Percentiles rank a stretch among this genome's conserved stretches.
Evolutionary conservation across 2,329 filamentous ascomycete genomes (phyloP).

Genomic region (Diaporthe sp.): DNA sequence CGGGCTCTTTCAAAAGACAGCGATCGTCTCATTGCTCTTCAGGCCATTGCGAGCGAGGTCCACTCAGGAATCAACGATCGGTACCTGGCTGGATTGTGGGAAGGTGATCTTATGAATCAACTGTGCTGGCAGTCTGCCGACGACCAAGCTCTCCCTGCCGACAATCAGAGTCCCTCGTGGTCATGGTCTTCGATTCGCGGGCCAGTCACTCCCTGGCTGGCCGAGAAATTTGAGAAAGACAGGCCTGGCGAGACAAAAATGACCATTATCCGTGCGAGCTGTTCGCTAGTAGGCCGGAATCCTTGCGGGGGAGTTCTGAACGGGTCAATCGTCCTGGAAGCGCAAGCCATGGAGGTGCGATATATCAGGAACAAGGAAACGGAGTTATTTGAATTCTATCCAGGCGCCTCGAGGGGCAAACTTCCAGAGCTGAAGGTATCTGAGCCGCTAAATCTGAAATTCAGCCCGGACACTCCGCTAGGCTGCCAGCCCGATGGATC

Average conservation of each 20-base stretch:
- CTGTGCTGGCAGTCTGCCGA: background rate
- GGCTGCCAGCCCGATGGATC: background rate
- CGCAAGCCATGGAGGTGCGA: background rate
- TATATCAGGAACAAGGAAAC: background rate
- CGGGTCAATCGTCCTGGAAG: background rate
- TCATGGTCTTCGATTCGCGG: background rate
- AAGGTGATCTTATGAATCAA: background rate
- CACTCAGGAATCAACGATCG: background rate
- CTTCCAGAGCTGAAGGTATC: no score
- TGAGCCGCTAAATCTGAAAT: background rate
- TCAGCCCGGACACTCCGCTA: background rate
- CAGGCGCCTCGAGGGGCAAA: no score
- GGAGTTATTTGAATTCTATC: background rate
- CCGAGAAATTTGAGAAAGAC: background rate
- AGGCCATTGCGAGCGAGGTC: background rate
- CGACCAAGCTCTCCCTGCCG: background rate
- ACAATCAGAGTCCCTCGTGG: constrained; percentile 1
- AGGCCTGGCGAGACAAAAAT: background rate
- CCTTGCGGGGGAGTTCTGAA: background rate
- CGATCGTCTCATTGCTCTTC: background rate
- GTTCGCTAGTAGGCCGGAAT: background rate
- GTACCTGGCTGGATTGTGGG: background rate
- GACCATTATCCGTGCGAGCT: background rate
- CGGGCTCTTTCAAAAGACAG: background rate
- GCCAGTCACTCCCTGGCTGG: background rate